A percentile compares a stretch with the other conserved stretches of the same genome.
phyloP scores from a whole-genome alignment of 306 rosid genomes.

The Pachyrhizus erosus region DNA sequence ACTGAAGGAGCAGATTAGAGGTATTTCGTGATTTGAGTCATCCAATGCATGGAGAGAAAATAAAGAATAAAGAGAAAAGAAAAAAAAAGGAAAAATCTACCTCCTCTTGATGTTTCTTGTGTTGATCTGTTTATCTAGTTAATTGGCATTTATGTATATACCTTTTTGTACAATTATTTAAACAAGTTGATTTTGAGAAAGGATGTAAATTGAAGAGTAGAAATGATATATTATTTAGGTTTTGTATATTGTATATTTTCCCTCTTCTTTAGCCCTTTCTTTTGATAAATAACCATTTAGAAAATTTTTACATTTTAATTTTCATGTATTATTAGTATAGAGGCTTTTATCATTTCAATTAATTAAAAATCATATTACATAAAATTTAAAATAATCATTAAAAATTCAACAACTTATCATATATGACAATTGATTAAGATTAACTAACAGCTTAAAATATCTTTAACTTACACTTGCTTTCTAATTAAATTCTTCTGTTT shows the following conservation, averaged over 20 bases:
- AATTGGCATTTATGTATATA: background rate
- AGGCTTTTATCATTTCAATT: background rate
- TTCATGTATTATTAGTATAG: background rate
- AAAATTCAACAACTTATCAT: no score
- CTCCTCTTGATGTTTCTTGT: background rate
- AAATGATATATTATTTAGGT: background rate
- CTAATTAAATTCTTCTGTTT: background rate
- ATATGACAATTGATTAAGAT: no score
- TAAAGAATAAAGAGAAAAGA: background rate
- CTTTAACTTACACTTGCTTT: no score
- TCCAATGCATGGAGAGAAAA: background rate
- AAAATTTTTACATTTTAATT: background rate
- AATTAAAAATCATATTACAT: background rate
- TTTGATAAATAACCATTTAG: background rate
- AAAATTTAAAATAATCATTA: no score
- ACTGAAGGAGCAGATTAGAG: background rate
- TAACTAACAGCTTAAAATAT: no score
- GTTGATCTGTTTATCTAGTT: background rate
- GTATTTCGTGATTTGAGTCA: background rate
- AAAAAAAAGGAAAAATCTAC: background rate
- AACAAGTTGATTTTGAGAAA: background rate
- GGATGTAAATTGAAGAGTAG: slow-evolving; percentile 20
- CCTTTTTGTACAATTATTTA: slow-evolving; percentile 1
- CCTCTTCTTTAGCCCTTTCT: background rate
- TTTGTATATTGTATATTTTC: background rate